These are phyloP conservation scores for Microsporum canis DNA, from an alignment of 2,329 filamentous ascomycete genomes.

Conservation along the genomic window DNA sequence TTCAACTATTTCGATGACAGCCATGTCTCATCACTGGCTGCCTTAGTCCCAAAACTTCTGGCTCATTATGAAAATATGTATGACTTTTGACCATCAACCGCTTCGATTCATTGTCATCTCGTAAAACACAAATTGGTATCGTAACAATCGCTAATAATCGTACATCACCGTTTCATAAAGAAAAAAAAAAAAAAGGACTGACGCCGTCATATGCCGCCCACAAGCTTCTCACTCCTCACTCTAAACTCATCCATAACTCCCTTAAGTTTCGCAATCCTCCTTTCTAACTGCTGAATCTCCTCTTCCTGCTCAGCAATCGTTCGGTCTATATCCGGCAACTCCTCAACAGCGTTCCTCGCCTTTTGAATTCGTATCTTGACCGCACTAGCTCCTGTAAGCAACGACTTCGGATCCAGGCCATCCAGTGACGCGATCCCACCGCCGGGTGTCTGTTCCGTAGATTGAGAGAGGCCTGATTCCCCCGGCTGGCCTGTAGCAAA, in stretches of 20 bases:
- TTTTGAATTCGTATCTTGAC: constrained; percentile 76
- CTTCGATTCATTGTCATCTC: neutral
- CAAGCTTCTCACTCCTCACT: constrained; percentile 15
- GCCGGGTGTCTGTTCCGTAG: constrained; percentile 18
- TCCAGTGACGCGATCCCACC: constrained; percentile 19
- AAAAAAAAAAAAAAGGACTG: neutral
- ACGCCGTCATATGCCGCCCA: neutral
- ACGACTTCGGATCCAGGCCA: constrained; percentile 56
- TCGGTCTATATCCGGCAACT: constrained; percentile 35
- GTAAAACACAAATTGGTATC: neutral
- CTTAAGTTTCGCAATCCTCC: constrained; percentile 29
- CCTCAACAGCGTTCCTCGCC: constrained; percentile 46
- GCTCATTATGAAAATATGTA: neutral
- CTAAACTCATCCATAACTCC: constrained; percentile 34
- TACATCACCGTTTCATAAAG: neutral
- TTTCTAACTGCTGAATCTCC: constrained; percentile 35
- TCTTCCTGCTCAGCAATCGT: constrained; percentile 34
- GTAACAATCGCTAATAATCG: neutral
- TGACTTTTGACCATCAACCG: neutral
- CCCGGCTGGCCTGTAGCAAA: constrained; percentile 13
- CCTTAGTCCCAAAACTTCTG: constrained; percentile 1
- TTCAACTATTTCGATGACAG: neutral
- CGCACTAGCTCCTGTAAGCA: constrained; percentile 64
- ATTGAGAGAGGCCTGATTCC: constrained; percentile 20
- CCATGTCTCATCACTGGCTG: constrained; percentile 10